These are phyloP conservation scores for Plasmodiophora brassicae DNA, from an alignment of 208 protist species.

Conservation along the genomic window DNA sequence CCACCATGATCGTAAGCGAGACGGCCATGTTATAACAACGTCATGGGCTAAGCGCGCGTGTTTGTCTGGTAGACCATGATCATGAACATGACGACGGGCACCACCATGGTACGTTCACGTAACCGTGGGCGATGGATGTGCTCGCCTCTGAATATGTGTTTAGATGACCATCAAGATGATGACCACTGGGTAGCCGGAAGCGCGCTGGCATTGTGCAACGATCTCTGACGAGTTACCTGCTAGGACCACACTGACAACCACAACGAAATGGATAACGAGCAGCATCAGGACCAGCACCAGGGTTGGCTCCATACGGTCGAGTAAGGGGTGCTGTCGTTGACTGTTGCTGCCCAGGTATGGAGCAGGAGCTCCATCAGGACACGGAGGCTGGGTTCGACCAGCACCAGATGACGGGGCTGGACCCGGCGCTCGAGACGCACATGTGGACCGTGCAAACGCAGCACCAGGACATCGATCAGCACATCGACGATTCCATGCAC, in stretches of 20 bases:
- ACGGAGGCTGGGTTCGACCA: conserved; percentile 30
- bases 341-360: neutral
- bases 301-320: neutral
- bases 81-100: neutral
- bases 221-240: too few species aligned
- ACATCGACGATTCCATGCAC: conserved; percentile 25
- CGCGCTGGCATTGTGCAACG: too few species aligned
- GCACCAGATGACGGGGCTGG: neutral
- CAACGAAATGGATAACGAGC: conserved; percentile 5
- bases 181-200: too few species aligned
- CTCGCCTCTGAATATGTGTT: too few species aligned
- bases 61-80: neutral
- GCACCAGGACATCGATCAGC: neutral
- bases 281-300: neutral
- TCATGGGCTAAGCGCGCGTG: neutral
- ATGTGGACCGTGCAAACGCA: neutral
- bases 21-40: too few species aligned
- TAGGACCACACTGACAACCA: neutral
- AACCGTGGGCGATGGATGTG: too few species aligned
- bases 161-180: too few species aligned
- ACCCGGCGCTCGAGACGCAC: conserved; percentile 22
- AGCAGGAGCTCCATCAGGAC: conserved; percentile 31
- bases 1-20: too few species aligned
- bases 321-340: neutral
- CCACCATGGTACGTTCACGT: too few species aligned